phyloP scores from a whole-genome alignment of 2,329 filamentous ascomycete genomes.

The Xylariaceae sp. region DNA sequence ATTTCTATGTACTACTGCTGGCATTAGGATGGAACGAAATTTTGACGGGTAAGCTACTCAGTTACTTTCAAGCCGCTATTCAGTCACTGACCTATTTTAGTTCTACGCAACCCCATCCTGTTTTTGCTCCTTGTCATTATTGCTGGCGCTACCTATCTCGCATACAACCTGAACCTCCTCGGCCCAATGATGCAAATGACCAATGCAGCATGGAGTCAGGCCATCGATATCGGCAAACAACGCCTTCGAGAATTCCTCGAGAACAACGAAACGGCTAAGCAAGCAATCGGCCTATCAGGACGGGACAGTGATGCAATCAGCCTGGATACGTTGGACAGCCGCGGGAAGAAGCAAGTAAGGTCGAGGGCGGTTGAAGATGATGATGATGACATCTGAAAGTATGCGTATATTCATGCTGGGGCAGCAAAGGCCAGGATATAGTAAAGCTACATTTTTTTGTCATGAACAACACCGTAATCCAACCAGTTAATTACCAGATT shows the following conservation, averaged over 20 bases:
- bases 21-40: constrained; percentile 99
- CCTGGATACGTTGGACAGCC: constrained; percentile 63
- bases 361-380: constrained; percentile 48
- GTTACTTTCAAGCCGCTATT: not conserved
- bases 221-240: constrained; percentile 88
- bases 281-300: constrained; percentile 77
- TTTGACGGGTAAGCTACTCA: constrained; percentile 71
- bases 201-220: constrained; percentile 85
- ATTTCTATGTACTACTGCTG: constrained; percentile 89
- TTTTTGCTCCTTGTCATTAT: constrained; percentile 85
- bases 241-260: constrained; percentile 88
- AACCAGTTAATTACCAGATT: constrained; percentile 11
- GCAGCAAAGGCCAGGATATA: constrained; percentile 29
- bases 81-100: constrained; percentile 49
- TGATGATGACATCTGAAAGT: constrained; percentile 60
- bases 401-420: constrained; percentile 11
- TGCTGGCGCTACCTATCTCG: constrained; percentile 79
- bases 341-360: constrained; percentile 54
- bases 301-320: constrained; percentile 53
- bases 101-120: constrained; percentile 89
- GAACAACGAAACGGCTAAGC: constrained; percentile 79
- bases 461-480: constrained; percentile 14
- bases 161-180: constrained; percentile 91
- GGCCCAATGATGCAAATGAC: constrained; percentile 95
- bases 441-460: constrained; percentile 29